These are phyloP conservation scores for Oryza meyeriana DNA, from an alignment of 176 grass and related monocot species.

Conservation along the genomic window DNA sequence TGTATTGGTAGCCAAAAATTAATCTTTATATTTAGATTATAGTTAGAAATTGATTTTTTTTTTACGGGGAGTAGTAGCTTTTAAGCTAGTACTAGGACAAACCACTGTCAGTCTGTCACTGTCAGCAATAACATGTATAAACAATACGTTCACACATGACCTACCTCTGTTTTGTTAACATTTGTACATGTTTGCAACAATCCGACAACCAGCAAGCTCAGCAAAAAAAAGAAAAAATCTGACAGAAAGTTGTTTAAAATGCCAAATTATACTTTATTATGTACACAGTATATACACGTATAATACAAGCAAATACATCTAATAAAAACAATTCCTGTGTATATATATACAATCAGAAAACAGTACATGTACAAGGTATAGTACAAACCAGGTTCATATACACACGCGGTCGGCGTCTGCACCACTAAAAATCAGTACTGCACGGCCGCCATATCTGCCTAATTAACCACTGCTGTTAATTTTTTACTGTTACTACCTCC, in stretches of 20 bases:
- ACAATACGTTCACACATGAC: background rate
- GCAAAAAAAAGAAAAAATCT: background rate
- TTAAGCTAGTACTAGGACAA: no score
- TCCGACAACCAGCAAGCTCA: background rate
- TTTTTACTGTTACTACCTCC: background rate
- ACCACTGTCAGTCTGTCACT: background rate
- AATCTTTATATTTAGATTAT: no score
- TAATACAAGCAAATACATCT: background rate
- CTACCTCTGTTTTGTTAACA: background rate
- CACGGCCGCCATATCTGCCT: background rate
- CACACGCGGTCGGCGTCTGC: constrained; percentile 2
- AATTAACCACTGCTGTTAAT: background rate
- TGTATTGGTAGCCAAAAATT: no score
- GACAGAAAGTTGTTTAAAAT: background rate
- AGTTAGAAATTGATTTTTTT: no score
- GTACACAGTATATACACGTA: background rate
- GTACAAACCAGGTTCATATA: background rate
- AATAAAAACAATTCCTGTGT: background rate
- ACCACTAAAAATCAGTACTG: constrained; percentile 31
- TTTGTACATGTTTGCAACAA: background rate
- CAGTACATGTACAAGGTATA: background rate
- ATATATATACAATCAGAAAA: background rate
- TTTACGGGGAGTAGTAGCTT: no score
- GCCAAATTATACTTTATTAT: no score
- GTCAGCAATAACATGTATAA: background rate